Conservation (phyloP, 1,139 yeast genomes). For the Debaryomyces nepalensis region DNA sequence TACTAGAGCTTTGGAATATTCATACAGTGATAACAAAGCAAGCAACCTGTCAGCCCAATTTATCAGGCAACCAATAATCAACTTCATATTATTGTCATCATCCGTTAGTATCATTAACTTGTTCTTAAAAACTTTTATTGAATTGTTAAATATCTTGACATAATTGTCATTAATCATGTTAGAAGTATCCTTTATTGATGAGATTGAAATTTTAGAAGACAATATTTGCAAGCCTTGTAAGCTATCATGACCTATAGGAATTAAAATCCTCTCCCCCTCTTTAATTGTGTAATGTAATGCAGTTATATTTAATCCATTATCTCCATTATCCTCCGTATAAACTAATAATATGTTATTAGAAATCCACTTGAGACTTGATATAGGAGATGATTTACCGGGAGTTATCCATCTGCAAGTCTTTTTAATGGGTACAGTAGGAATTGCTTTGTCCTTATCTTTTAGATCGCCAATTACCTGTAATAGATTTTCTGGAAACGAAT, state of each 20-base stretch:
- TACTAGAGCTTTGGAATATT: conserved; percentile 59
- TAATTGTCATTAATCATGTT: not conserved
- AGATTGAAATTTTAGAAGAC: not conserved
- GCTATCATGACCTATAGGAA: conserved; percentile 10
- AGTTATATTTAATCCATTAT: conserved; percentile 1
- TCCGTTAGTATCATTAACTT: conserved; percentile 28
- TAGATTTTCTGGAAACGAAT: conserved; percentile 34
- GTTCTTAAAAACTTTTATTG: conserved; percentile 33
- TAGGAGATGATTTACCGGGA: conserved; percentile 37
- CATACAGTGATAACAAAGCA: conserved; percentile 50
- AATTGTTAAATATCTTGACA: conserved; percentile 13
- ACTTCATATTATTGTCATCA: conserved; percentile 27
- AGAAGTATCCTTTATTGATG: not conserved
- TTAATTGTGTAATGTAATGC: conserved; percentile 11
- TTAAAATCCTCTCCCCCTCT: not conserved
- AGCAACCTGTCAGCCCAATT: conserved; percentile 76
- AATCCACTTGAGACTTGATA: conserved; percentile 66
- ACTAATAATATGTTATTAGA: conserved; percentile 53
- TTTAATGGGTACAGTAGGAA: conserved; percentile 45
- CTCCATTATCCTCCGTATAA: conserved; percentile 19
- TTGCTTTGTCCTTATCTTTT: conserved; percentile 44
- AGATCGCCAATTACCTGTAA: conserved; percentile 35
- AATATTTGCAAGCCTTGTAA: conserved; percentile 1
- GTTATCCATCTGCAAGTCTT: conserved; percentile 52
- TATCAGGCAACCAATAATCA: conserved; percentile 58